Base-by-base conservation (phyloP, 768 basidiomycete species). In the Suillus spraguei region DNA sequence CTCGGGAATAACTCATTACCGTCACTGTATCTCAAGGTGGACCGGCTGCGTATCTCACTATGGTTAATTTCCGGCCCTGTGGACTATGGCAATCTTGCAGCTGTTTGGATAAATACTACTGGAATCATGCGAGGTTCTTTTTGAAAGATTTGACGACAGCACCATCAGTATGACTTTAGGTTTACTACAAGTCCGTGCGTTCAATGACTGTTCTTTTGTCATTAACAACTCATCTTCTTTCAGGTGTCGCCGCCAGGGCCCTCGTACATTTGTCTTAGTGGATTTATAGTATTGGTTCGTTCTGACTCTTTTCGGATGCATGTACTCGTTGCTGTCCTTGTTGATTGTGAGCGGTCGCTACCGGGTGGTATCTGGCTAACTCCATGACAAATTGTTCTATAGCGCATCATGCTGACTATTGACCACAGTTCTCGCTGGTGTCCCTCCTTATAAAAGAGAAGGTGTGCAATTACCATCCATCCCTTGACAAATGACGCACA, bases 391-490 rank as follows among this genome's bases (percentile, higher is more conserved):
- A n/a, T n/a, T 10, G 22, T 38, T 5, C 3, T 28, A 24, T 20
- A 3, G 20, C 20, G 33, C 22, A 17, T 41, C 17, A 17, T n/a
- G 4, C 64, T 61, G 54, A 60, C 50, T 36, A 4, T 16, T 10
- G 50, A 49, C 7, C 62, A 28, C 67, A 94, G 92, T 95, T 95
- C 74, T 93, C 92, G 42, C 84, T 94, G 82, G 79, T 92, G 36
- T 94, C 93, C 5, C 80, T 95, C 22, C 78, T 95, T 16, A 84
- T 95, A 52, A 92, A 91, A 75, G 93, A 97, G 76, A 88, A 80
- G 79, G 92, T 90, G 55, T 17, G 74, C 6, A n/a, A 35, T 20
- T 7, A 2, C 20, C 6, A n/a, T n/a, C 5, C 13, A 35, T 13
- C 20, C 11, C 10, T 35, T 11, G 11, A 20, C 42, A 24, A 59